These are phyloP conservation scores for Trichomonas vaginalis DNA, from an alignment of 208 protist genomes.

Conservation along the genomic window DNA sequence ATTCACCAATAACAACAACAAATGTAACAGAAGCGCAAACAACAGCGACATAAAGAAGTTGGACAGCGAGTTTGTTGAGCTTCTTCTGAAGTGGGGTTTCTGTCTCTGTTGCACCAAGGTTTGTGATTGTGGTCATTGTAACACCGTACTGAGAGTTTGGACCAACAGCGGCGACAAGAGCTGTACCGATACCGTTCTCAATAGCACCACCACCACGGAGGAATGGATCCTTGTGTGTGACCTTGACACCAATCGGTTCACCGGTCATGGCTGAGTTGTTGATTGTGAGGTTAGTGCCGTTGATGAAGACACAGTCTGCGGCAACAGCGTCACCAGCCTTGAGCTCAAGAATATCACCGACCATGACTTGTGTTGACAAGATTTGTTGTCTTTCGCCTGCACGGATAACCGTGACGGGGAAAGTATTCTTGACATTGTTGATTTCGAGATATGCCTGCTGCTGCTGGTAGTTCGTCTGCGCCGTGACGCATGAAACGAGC, in stretches of 20 bases:
- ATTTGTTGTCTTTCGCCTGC: neutral
- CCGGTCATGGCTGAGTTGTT: neutral
- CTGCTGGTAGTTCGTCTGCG: neutral
- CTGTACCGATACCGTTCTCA: neutral
- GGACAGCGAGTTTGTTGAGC: neutral
- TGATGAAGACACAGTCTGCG: slow-evolving; percentile 8
- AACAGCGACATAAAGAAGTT: neutral
- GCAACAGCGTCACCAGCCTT: slow-evolving; percentile 22
- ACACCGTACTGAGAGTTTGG: neutral
- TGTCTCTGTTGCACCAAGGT: neutral
- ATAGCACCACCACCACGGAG: neutral
- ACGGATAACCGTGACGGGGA: neutral
- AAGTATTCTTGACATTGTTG: neutral
- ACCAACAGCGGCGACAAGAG: neutral
- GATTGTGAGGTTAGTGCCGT: neutral
- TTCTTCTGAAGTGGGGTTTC: slow-evolving; percentile 17
- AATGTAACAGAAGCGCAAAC: neutral
- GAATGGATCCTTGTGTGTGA: neutral
- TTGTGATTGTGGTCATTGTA: neutral
- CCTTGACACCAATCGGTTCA: neutral
- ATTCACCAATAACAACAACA: neutral
- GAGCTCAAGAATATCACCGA: slow-evolving; percentile 20
- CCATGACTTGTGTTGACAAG: neutral
- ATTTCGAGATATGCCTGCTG: neutral
- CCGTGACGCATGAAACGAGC: neutral